These are phyloP conservation scores for Picea abies DNA, from an alignment of 83 land plant species.

Conservation along the genomic window DNA sequence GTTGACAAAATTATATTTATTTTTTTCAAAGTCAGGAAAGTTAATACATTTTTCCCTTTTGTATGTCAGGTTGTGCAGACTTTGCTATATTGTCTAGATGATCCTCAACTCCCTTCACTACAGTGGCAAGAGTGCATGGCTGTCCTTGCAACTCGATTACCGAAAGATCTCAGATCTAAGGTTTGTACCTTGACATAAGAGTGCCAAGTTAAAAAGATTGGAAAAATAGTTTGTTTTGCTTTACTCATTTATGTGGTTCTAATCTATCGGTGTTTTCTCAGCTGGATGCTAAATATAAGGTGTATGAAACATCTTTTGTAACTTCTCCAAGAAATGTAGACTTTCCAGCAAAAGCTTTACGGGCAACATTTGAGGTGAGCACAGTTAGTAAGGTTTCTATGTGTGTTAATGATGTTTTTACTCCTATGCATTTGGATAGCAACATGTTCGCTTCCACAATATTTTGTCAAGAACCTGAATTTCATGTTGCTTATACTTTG, in stretches of 20 bases:
- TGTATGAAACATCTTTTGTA: constrained; percentile 61
- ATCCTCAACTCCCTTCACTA: constrained; percentile 94
- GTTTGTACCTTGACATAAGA: constrained; percentile 30
- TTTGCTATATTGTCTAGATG: constrained; percentile 83
- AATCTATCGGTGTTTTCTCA: constrained; percentile 28
- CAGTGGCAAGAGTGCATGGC: constrained; percentile 99
- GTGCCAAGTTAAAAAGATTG: not conserved
- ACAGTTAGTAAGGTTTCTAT: not conserved
- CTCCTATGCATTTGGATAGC: not conserved
- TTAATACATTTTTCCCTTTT: constrained; percentile 11
- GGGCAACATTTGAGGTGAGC: constrained; percentile 74
- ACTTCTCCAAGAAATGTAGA: constrained; percentile 56
- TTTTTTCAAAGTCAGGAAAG: not conserved
- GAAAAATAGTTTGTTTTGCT: constrained; percentile 2
- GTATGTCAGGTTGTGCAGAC: constrained; percentile 85
- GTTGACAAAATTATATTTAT: too few relatives aligned
- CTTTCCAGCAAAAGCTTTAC: constrained; percentile 86
- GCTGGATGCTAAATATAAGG: constrained; percentile 83
- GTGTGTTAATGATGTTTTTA: constrained; percentile 2
- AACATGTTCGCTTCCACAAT: not conserved
- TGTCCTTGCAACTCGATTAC: constrained; percentile 88
- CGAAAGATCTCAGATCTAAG: constrained; percentile 81
- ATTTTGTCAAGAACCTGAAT: too few relatives aligned
- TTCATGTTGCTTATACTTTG: constrained; percentile 5
- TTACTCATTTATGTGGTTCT: not conserved